These are phyloP conservation scores for Colletotrichum abscissum DNA, from an alignment of 2,329 filamentous ascomycete species.

Conservation along the genomic window DNA sequence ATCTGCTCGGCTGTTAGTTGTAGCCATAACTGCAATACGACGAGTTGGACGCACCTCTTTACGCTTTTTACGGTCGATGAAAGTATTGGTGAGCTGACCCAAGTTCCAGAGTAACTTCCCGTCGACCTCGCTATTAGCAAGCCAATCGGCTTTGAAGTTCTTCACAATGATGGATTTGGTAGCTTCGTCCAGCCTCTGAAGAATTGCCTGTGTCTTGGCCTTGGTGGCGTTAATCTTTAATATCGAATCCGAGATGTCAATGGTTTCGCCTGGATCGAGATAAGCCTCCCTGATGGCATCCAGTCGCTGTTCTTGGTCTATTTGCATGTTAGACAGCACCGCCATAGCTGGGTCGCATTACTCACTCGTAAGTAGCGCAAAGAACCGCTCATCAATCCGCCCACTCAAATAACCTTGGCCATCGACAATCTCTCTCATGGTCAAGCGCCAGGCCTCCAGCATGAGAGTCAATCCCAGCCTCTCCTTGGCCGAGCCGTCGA, in stretches of 20 bases:
- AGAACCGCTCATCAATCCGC: constrained; percentile 42
- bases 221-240: constrained; percentile 51
- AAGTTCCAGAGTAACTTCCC: constrained; percentile 47
- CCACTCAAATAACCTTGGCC: constrained; percentile 54
- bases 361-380: constrained; percentile 24
- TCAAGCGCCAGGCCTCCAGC: constrained; percentile 61
- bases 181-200: constrained; percentile 40
- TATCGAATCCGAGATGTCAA: constrained; percentile 46
- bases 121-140: constrained; percentile 40
- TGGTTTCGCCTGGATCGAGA: constrained; percentile 44
- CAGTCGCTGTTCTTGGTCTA: constrained; percentile 36
- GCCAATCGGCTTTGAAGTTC: constrained; percentile 39
- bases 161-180: constrained; percentile 29
- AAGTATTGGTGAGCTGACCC: constrained; percentile 49
- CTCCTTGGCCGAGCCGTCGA: constrained; percentile 49
- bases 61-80: neutral
- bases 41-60: neutral
- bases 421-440: constrained; percentile 56
- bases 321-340: neutral
- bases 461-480: constrained; percentile 56
- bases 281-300: constrained; percentile 38
- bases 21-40: neutral
- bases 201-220: constrained; percentile 47
- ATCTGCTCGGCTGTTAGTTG: constrained; percentile 13
- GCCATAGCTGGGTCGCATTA: neutral